Conservation (phyloP, 2,329 filamentous ascomycete species). For the Stachybotrys echinatus region DNA sequence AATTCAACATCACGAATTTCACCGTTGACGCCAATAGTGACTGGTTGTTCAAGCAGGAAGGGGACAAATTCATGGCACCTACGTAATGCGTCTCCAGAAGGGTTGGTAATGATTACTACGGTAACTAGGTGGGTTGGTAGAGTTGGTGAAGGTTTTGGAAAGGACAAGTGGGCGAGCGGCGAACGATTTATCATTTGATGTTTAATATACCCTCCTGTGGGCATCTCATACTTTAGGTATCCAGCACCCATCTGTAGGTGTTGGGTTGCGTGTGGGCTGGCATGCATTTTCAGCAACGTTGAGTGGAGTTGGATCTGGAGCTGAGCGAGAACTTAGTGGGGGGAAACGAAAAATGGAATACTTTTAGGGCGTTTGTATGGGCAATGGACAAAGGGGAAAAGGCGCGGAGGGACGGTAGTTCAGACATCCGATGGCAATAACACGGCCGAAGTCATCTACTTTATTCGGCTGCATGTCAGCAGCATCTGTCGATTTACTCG, state of each 20-base stretch:
- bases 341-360: too few relatives aligned
- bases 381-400: not conserved
- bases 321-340: not conserved
- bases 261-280: too few relatives aligned
- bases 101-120: not conserved
- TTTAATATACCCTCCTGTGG: not conserved
- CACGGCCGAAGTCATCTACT: too few relatives aligned
- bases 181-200: not conserved
- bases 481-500: too few relatives aligned
- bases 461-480: too few relatives aligned
- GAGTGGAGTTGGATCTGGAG: not conserved
- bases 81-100: not conserved
- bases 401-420: too few relatives aligned
- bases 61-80: conserved; percentile 17
- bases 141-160: too few relatives aligned
- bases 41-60: conserved; percentile 62
- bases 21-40: conserved; percentile 70
- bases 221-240: too few relatives aligned
- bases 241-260: too few relatives aligned
- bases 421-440: too few relatives aligned
- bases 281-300: not conserved
- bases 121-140: not conserved
- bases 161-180: not conserved
- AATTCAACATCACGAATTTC: conserved; percentile 75
- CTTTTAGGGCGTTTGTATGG: too few relatives aligned